phyloP scores from a whole-genome alignment of 306 rosid genomes.

The Casuarina equisetifolia region DNA sequence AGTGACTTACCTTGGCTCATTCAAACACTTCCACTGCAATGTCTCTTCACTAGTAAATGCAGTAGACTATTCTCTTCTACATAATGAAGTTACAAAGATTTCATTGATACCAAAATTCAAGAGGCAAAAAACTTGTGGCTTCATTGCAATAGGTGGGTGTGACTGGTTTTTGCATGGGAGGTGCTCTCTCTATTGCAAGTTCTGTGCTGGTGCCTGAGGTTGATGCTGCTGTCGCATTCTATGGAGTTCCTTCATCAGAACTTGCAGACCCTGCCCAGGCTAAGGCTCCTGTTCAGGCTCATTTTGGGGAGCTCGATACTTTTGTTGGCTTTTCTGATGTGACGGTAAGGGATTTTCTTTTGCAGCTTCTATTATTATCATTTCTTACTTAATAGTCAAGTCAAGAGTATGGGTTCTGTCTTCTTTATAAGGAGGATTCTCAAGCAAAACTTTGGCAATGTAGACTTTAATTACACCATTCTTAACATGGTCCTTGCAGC shows the following conservation, averaged over 20 bases:
- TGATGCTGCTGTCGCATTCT: slow-evolving; percentile 91
- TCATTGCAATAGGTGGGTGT: slow-evolving; percentile 72
- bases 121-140: slow-evolving; percentile 10
- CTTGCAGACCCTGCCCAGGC: slow-evolving; percentile 93
- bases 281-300: slow-evolving; percentile 92
- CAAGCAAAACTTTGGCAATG: no score
- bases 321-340: slow-evolving; percentile 93
- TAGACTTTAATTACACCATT: no score
- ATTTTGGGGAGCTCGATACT: slow-evolving; percentile 87
- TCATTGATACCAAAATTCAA: background rate
- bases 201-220: slow-evolving; percentile 80
- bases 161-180: slow-evolving; percentile 98
- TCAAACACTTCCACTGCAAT: background rate
- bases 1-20: background rate
- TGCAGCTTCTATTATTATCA: background rate
- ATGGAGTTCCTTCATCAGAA: slow-evolving; percentile 81
- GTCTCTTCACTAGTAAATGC: background rate
- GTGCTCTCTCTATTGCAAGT: slow-evolving; percentile 96
- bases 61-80: background rate
- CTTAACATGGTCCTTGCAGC: no score
- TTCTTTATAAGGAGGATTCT: no score
- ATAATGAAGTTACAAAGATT: background rate
- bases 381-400: background rate
- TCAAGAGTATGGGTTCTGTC: no score
- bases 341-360: slow-evolving; percentile 51